These are phyloP conservation scores for Fraxinus latifolia DNA, from an alignment of 305 asterid species.

Conservation along the genomic window DNA sequence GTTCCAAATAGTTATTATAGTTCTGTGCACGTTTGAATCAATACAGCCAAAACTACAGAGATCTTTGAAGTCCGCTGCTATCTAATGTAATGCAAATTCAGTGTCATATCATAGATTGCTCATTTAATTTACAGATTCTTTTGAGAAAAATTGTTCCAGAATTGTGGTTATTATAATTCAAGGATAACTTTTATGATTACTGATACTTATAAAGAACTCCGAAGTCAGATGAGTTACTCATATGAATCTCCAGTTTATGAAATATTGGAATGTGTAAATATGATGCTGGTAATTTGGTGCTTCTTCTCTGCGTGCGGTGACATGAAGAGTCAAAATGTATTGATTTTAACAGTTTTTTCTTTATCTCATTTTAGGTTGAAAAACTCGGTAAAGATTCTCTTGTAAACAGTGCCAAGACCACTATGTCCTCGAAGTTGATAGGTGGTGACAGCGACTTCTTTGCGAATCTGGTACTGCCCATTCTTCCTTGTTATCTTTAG, in stretches of 20 bases:
- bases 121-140: background rate
- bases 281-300: background rate
- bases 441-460: constrained; percentile 83
- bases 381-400: constrained; percentile 90
- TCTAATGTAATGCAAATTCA: background rate
- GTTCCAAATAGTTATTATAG: background rate
- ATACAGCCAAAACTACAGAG: background rate
- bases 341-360: constrained; percentile 6
- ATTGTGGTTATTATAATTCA: background rate
- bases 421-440: constrained; percentile 96
- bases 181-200: background rate
- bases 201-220: background rate
- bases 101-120: background rate
- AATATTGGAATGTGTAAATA: background rate
- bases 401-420: constrained; percentile 88
- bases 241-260: constrained; percentile 8
- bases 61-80: background rate
- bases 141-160: background rate
- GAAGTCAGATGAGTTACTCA: background rate
- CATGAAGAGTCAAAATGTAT: constrained; percentile 2
- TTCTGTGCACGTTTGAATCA: background rate
- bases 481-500: background rate
- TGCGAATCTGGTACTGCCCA: constrained; percentile 61
- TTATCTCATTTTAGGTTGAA: constrained; percentile 56
- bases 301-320: background rate